phyloP scores from a whole-genome alignment of 202 grass and related monocot species.

The Musa balbisiana region DNA sequence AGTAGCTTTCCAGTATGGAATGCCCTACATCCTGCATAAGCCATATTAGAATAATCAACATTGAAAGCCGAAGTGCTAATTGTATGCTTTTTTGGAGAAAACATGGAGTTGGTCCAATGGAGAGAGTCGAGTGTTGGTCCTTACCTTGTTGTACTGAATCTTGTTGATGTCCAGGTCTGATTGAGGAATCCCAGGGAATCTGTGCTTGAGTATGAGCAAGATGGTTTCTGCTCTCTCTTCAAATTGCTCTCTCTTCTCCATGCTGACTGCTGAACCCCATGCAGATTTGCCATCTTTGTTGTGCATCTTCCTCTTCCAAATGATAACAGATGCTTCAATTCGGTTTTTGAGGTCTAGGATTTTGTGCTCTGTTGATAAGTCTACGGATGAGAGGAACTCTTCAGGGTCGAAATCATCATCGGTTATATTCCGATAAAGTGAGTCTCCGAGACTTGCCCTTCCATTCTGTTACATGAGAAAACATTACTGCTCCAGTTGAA shows the following conservation, averaged over 20 bases:
- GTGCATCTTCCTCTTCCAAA: neutral
- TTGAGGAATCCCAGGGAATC: neutral
- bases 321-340: neutral
- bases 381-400: neutral
- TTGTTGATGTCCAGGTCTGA: conserved; percentile 2
- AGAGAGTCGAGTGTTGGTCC: too few species aligned
- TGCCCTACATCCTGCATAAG: neutral
- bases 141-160: neutral
- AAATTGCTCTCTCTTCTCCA: neutral
- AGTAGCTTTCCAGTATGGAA: neutral
- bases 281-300: neutral
- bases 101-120: too few species aligned
- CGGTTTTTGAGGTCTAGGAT: neutral
- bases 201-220: neutral
- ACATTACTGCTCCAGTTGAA: neutral
- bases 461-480: neutral
- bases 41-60: too few species aligned
- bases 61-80: too few species aligned
- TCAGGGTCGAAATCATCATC: neutral
- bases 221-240: conserved; percentile 1
- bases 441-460: neutral
- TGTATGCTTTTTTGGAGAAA: too few species aligned
- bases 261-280: neutral
- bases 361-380: neutral
- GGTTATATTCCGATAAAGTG: neutral